Conservation (phyloP, 805 yeast genomes). For the Cyberlindnera lachancei region DNA sequence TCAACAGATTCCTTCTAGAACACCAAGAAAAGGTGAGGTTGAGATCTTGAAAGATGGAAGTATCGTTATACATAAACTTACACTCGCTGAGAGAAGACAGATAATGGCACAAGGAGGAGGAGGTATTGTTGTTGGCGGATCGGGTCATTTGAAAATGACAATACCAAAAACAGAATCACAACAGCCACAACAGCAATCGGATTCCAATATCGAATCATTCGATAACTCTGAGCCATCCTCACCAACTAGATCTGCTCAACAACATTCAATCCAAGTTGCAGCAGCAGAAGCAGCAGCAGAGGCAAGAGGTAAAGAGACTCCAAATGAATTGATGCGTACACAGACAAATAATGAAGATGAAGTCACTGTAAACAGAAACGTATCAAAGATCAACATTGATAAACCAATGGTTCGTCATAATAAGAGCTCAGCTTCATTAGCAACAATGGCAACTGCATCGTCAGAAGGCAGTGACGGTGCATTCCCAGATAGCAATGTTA, state of each 20-base stretch:
- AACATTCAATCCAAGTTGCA: constrained; percentile 26
- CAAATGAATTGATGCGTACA: constrained; percentile 23
- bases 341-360: constrained; percentile 31
- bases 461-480: constrained; percentile 10
- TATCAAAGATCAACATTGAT: constrained; percentile 32
- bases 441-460: constrained; percentile 9
- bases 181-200: constrained; percentile 10
- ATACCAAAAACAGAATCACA: constrained; percentile 12
- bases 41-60: constrained; percentile 50
- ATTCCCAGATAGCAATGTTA: constrained; percentile 23
- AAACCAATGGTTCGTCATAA: constrained; percentile 36
- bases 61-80: constrained; percentile 44
- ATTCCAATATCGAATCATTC: neutral
- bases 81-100: constrained; percentile 46
- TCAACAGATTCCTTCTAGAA: constrained; percentile 85
- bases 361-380: constrained; percentile 26
- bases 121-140: constrained; percentile 75
- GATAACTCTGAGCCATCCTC: neutral
- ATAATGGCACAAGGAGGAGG: constrained; percentile 40
- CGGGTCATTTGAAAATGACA: constrained; percentile 52
- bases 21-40: constrained; percentile 79
- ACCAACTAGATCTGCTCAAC: constrained; percentile 10
- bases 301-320: constrained; percentile 28
- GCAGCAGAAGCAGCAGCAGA: constrained; percentile 32
- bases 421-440: constrained; percentile 23